Conservation (phyloP, 2,329 filamentous ascomycete genomes). For the Aureobasidium pullulans region DNA sequence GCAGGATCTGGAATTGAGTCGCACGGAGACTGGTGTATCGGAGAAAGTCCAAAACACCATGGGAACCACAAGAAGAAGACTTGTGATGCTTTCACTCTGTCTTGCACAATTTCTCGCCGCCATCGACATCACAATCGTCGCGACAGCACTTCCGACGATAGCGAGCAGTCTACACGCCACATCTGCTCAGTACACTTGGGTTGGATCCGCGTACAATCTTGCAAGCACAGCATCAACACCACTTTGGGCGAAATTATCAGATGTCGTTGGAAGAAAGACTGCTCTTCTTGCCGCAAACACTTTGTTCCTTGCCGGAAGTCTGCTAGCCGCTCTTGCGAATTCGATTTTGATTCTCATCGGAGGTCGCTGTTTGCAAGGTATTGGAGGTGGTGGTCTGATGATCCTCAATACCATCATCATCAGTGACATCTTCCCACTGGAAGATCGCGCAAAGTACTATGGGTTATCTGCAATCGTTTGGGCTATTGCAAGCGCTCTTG, state of each 20-base stretch:
- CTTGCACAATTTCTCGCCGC: conserved; percentile 12
- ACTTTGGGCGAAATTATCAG: conserved; percentile 7
- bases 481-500: conserved; percentile 36
- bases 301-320: conserved; percentile 16
- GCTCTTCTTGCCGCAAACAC: conserved; percentile 1
- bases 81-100: conserved; percentile 10
- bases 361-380: conserved; percentile 50
- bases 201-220: conserved; percentile 5
- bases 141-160: conserved; percentile 28
- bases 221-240: conserved; percentile 11
- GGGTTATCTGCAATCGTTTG: conserved; percentile 33
- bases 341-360: conserved; percentile 38
- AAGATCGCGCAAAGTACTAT: conserved; percentile 39
- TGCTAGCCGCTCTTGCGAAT: conserved; percentile 19
- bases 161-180: conserved; percentile 53
- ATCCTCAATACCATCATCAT: conserved; percentile 43
- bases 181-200: conserved; percentile 64
- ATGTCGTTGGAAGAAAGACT: conserved; percentile 1
- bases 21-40: not conserved
- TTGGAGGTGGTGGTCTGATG: conserved; percentile 43
- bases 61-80: not conserved
- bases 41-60: not conserved
- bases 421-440: conserved; percentile 43
- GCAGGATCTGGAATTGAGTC: conserved; percentile 4
- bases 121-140: conserved; percentile 26